phyloP scores from a whole-genome alignment of 805 yeast species.

The Candida endomychidarum region DNA sequence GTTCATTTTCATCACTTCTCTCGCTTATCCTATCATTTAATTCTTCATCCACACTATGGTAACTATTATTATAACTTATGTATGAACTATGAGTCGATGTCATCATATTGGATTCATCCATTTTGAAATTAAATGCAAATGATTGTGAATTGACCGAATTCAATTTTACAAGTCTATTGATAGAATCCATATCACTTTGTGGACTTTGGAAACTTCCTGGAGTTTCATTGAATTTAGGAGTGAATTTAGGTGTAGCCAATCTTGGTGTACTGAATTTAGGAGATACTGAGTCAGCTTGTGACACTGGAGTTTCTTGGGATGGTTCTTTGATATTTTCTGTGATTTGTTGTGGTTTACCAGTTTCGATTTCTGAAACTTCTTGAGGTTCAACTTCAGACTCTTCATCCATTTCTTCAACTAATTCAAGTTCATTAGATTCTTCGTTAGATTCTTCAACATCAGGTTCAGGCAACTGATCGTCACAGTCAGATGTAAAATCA shows the following conservation, averaged over 20 bases:
- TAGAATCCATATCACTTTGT: conserved; percentile 6
- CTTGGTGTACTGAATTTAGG: background rate
- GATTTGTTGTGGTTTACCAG: background rate
- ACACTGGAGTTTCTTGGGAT: background rate
- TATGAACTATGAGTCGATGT: background rate
- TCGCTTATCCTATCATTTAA: conserved; percentile 1
- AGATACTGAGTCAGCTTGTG: background rate
- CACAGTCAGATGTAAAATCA: too few relatives aligned
- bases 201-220: conserved; percentile 4
- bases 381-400: background rate
- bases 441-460: too few relatives aligned
- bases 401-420: background rate
- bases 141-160: conserved; percentile 14
- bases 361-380: background rate
- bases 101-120: conserved; percentile 7
- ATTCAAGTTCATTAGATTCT: background rate
- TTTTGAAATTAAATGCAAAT: conserved; percentile 14
- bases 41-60: conserved; percentile 2
- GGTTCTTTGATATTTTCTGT: too few relatives aligned
- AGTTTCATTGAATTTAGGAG: background rate
- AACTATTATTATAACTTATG: background rate
- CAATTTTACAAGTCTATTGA: conserved; percentile 11
- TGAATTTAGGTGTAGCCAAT: background rate
- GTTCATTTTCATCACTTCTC: conserved; percentile 1
- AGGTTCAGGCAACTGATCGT: too few relatives aligned